Evolutionary conservation across 192 early-diverging fungal species (phyloP), one percentile per base, ranked within the genome.

Genomic region (Linnemannia hyalina): DNA sequence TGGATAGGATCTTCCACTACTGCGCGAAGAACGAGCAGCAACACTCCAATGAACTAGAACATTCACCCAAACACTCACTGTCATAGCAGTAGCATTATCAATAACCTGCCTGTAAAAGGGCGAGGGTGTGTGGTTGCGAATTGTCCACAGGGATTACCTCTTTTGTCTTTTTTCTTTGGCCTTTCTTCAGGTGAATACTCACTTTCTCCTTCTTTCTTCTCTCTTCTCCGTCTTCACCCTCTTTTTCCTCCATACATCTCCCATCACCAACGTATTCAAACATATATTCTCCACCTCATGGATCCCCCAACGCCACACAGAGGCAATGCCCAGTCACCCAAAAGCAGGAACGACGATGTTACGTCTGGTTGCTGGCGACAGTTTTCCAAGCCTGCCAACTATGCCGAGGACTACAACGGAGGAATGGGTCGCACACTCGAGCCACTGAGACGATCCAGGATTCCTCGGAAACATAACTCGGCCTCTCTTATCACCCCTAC

Each of bases 401-500:
- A 82, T 74, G 38, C 49, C n/a, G 76, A 77, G 23, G 81, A 77
- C 32, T 57, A 76, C 35, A 63, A 73, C 46, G 46, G 72, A 8
- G 54, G 36, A 11, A 57, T 72, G 1, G 41, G 55, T 38, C 57
- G 52, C 20, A 60, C n/a, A 1, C 76, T 42, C 29, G 81, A 73
- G 11, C 71, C 70, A 18, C 75, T 77, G 5, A 18, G 49, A 6
- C 36, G 36, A 22, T 10, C 69, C 8, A 63, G 68, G 29, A 52
- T 15, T 1, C 26, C 29, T 22, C 68, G 75, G 60, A 77, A 10
- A 74, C 13, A 40, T 36, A 55, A 32, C 49, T 29, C 73, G 8
- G n/a, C 10, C 7, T 55, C 29, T 57, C 35, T 35, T 55, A 32
- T 65, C n/a, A 23, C 49, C 20, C 36, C 13, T 29, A 54, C 32